phyloP scores from a whole-genome alignment of 2,329 filamentous ascomycete species.

The Aspergillus niger region DNA sequence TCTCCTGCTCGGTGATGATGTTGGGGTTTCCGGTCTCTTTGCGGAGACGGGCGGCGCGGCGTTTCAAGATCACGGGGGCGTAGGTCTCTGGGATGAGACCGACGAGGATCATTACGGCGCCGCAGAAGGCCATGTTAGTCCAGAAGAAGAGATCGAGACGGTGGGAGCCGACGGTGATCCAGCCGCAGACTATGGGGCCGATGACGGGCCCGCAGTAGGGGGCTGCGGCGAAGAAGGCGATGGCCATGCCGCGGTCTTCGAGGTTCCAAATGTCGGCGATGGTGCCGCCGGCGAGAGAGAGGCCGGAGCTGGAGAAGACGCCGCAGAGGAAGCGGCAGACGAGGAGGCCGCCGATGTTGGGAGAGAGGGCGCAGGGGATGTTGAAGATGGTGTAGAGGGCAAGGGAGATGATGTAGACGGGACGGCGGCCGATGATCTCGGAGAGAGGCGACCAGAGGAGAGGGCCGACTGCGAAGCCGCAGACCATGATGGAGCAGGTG shows the following conservation, averaged over 20 bases:
- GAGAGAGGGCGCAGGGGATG: slow-evolving; percentile 37
- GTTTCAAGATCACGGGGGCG: slow-evolving; percentile 36
- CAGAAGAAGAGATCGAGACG: slow-evolving; percentile 38
- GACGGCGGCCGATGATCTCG: slow-evolving; percentile 35
- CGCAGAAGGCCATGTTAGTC: slow-evolving; percentile 36
- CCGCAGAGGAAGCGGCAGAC: slow-evolving; percentile 33
- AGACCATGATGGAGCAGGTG: slow-evolving; percentile 71
- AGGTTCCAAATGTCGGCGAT: slow-evolving; percentile 69
- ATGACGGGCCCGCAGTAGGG: slow-evolving; percentile 77
- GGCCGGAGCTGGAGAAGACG: slow-evolving; percentile 33
- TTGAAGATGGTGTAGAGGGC: slow-evolving; percentile 38
- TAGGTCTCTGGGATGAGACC: slow-evolving; percentile 40
- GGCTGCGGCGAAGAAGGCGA: slow-evolving; percentile 77
- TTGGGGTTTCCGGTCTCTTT: slow-evolving; percentile 36
- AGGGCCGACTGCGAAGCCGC: slow-evolving; percentile 68
- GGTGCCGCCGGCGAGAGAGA: slow-evolving; percentile 33
- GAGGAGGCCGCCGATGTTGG: slow-evolving; percentile 34
- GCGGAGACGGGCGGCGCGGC: slow-evolving; percentile 34
- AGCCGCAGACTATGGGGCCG: slow-evolving; percentile 73
- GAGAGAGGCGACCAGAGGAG: slow-evolving; percentile 35
- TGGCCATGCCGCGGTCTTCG: slow-evolving; percentile 77
- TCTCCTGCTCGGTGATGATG: slow-evolving; percentile 38
- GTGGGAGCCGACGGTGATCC: slow-evolving; percentile 53
- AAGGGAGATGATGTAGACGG: slow-evolving; percentile 38
- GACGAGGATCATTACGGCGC: slow-evolving; percentile 27